Evolutionary conservation across 257 asterid species (phyloP).

Genomic region (Scutellaria baicalensis): DNA sequence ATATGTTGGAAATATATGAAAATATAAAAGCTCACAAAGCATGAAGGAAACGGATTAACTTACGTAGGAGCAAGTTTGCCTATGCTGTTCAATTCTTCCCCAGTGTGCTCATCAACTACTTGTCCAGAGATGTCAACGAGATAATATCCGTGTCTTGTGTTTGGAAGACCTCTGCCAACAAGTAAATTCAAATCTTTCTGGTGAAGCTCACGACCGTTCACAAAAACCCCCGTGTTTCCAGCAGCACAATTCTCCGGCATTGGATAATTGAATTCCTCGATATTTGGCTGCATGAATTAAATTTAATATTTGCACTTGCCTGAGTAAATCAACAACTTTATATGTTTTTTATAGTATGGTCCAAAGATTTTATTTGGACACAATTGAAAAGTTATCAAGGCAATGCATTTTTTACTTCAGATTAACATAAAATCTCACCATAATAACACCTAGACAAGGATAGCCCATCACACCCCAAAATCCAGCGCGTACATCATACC

Average conservation of each 20-base stretch:
- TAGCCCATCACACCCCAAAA: constrained; percentile 99
- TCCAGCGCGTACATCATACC: constrained; percentile 87
- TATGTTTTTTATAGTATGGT: not conserved
- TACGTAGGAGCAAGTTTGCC: constrained; percentile 99
- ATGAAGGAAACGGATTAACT: constrained; percentile 19
- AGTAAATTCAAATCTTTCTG: constrained; percentile 80
- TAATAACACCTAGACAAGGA: constrained; percentile 82
- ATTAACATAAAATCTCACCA: constrained; percentile 42
- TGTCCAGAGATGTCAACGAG: constrained; percentile 65
- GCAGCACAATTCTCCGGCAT: constrained; percentile 64
- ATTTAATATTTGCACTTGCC: not conserved
- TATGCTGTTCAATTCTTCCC: constrained; percentile 69
- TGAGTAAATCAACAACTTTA: not conserved
- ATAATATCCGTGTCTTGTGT: constrained; percentile 48
- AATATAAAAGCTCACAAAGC: not conserved
- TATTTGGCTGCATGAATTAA: constrained; percentile 64
- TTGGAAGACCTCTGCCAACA: constrained; percentile 73
- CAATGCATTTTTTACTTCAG: not conserved
- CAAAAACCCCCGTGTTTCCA: constrained; percentile 70
- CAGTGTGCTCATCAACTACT: constrained; percentile 65
- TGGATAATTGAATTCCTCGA: constrained; percentile 73
- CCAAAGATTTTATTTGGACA: not conserved
- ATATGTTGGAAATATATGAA: not conserved
- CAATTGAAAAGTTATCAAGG: not conserved
- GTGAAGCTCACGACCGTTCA: constrained; percentile 90